A percentile compares a stretch with the other conserved stretches of the same genome.
phyloP scores from a whole-genome alignment of 371 early-diverging fungal species.

The Paramicrosporidium saccamoebae region DNA sequence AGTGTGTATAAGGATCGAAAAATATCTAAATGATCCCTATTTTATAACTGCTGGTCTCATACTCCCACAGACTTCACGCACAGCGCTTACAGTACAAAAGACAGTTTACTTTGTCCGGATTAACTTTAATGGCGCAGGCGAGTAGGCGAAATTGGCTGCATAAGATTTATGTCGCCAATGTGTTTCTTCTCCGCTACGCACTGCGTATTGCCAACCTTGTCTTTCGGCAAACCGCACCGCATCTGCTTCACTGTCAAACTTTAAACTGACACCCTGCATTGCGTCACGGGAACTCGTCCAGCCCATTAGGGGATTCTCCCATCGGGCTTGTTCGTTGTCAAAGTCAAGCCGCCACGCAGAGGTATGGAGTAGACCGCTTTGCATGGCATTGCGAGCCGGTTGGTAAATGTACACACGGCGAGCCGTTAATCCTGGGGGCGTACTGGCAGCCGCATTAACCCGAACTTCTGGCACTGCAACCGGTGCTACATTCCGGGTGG shows the following conservation, averaged over 20 bases:
- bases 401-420: conserved; percentile 55
- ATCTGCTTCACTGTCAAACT: conserved; percentile 49
- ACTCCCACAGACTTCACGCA: too few relatives aligned
- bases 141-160: conserved; percentile 62
- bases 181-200: conserved; percentile 42
- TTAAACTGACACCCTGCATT: conserved; percentile 43
- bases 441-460: too few relatives aligned
- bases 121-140: conserved; percentile 27
- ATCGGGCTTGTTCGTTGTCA: conserved; percentile 37
- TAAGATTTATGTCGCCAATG: conserved; percentile 40
- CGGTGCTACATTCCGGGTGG: too few relatives aligned
- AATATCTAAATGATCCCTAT: too few relatives aligned
- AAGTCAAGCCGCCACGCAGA: conserved; percentile 61
- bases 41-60: too few relatives aligned
- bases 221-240: conserved; percentile 71
- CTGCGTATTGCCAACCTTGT: conserved; percentile 68
- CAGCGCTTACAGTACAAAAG: too few relatives aligned
- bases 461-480: too few relatives aligned
- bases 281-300: conserved; percentile 76
- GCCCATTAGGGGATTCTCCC: conserved; percentile 77
- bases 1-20: too few relatives aligned
- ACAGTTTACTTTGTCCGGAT: conserved; percentile 40
- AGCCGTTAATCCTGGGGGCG: too few relatives aligned
- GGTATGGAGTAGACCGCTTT: conserved; percentile 37
- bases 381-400: conserved; percentile 49